Evolutionary conservation across 2,329 filamentous ascomycete species (phyloP).

Genomic region (Aspergillus sp.): DNA sequence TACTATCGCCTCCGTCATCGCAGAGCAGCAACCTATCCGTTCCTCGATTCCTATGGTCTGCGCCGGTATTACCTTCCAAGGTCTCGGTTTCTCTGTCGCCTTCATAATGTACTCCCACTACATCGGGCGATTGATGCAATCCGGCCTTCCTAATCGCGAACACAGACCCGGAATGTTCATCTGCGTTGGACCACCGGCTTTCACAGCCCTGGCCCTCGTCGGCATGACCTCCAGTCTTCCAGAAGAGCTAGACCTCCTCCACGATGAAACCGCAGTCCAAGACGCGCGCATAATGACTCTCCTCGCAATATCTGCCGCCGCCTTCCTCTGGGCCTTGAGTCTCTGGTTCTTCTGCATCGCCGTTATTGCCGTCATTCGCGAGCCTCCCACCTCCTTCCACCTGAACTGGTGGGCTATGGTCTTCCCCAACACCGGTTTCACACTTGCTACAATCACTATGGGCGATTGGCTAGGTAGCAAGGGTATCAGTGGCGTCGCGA

Average conservation of each 20-base stretch:
- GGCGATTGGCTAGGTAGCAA: conserved; percentile 54
- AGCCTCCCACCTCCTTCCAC: conserved; percentile 48
- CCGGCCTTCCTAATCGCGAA: conserved; percentile 62
- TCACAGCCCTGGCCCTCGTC: conserved; percentile 69
- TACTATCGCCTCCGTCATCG: conserved; percentile 68
- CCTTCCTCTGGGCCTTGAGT: conserved; percentile 66
- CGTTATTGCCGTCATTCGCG: conserved; percentile 46
- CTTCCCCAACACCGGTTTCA: conserved; percentile 66
- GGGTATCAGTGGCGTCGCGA: conserved; percentile 55
- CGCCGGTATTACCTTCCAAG: conserved; percentile 68
- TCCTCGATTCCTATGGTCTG: conserved; percentile 63
- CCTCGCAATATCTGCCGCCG: conserved; percentile 48
- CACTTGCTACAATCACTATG: conserved; percentile 59
- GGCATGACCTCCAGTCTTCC: conserved; percentile 62
- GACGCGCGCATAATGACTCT: conserved; percentile 44
- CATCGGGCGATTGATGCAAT: conserved; percentile 69
- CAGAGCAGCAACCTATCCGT: conserved; percentile 58
- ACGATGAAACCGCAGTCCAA: conserved; percentile 29
- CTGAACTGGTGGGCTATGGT: conserved; percentile 65
- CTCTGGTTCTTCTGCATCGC: conserved; percentile 59
- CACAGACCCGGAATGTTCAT: conserved; percentile 72
- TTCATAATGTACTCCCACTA: conserved; percentile 73
- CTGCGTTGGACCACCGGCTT: conserved; percentile 71
- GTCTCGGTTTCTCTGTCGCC: conserved; percentile 67
- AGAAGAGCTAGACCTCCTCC: conserved; percentile 48